A percentile compares a stretch with the other conserved stretches of the same genome.
These are phyloP conservation scores for Pleodorina starrii DNA, from an alignment of 139 green algal genomes.

Conservation along the genomic window DNA sequence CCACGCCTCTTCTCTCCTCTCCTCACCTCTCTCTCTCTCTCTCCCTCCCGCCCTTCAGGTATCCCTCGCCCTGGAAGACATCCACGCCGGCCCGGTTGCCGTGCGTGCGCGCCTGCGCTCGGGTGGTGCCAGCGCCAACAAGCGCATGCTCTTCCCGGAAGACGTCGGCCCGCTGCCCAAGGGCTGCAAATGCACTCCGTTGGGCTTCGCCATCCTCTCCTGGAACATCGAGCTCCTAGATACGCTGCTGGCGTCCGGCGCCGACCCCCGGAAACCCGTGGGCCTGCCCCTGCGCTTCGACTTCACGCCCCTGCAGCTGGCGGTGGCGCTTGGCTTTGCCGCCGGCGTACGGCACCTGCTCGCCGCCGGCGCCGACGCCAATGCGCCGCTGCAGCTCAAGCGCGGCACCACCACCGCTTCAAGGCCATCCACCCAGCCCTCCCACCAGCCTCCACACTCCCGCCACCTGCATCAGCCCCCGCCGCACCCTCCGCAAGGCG, in stretches of 20 bases:
- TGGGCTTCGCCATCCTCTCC: conserved; percentile 24
- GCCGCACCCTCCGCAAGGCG: not conserved
- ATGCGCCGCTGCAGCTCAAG: not conserved
- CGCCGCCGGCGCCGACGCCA: not conserved
- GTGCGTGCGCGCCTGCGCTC: not conserved
- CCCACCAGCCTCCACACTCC: not conserved
- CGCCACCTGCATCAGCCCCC: not conserved
- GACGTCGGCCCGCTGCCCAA: conserved; percentile 12
- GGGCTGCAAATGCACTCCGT: conserved; percentile 32
- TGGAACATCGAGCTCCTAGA: not conserved
- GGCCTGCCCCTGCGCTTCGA: not conserved
- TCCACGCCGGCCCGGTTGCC: not conserved
- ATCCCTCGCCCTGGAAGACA: not conserved
- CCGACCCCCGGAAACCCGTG: conserved; percentile 20
- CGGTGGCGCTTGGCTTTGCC: not conserved
- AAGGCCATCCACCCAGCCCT: not conserved
- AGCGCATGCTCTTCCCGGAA: conserved; percentile 8
- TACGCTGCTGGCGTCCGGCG: not conserved
- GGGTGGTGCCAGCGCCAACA: conserved; percentile 4
- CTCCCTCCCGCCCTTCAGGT: not conserved
- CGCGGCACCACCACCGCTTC: not conserved
- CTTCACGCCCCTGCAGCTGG: conserved; percentile 27
- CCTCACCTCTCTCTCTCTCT: not conserved
- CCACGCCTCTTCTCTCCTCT: not conserved
- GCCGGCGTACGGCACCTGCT: not conserved